Evolutionary conservation across 2,329 filamentous ascomycete genomes (phyloP).

Genomic region (Aureobasidium sp.): DNA sequence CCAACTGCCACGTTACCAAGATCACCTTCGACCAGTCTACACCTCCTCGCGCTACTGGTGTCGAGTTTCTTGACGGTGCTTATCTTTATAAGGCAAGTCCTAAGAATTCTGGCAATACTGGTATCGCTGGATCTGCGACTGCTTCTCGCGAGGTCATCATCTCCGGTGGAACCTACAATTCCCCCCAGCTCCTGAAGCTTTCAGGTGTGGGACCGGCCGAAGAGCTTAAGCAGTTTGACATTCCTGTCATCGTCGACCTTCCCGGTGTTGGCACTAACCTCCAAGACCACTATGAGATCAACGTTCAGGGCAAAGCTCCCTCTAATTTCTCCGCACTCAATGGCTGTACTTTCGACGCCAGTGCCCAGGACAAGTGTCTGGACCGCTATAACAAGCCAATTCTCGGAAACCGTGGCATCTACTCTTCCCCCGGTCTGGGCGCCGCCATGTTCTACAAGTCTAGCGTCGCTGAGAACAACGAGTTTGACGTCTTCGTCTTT

Average conservation of each 20-base stretch:
- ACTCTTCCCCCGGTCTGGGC: conserved; percentile 45
- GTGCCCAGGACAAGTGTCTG: conserved; percentile 30
- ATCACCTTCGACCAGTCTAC: conserved; percentile 52
- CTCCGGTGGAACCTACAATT: conserved; percentile 50
- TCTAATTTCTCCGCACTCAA: conserved; percentile 21
- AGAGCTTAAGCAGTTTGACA: conserved; percentile 45
- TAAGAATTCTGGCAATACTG: not conserved
- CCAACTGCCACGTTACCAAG: conserved; percentile 58
- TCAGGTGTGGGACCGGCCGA: conserved; percentile 51
- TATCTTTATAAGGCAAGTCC: conserved; percentile 32
- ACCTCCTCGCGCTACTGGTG: conserved; percentile 38
- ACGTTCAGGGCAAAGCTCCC: conserved; percentile 38
- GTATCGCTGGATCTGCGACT: conserved; percentile 19
- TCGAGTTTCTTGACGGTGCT: conserved; percentile 33
- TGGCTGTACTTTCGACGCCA: conserved; percentile 37
- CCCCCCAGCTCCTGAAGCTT: conserved; percentile 56
- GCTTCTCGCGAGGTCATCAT: conserved; percentile 40
- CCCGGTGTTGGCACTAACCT: conserved; percentile 57
- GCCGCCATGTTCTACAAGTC: conserved; percentile 36
- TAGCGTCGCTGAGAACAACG: conserved; percentile 27
- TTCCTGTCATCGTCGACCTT: conserved; percentile 46
- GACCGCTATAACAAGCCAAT: not conserved
- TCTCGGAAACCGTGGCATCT: conserved; percentile 25
- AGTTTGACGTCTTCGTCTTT: conserved; percentile 43
- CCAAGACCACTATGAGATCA: conserved; percentile 51